Evolutionary conservation across 495 filamentous ascomycete genomes (phyloP).

Genomic region (Penicillium waksmanii): DNA sequence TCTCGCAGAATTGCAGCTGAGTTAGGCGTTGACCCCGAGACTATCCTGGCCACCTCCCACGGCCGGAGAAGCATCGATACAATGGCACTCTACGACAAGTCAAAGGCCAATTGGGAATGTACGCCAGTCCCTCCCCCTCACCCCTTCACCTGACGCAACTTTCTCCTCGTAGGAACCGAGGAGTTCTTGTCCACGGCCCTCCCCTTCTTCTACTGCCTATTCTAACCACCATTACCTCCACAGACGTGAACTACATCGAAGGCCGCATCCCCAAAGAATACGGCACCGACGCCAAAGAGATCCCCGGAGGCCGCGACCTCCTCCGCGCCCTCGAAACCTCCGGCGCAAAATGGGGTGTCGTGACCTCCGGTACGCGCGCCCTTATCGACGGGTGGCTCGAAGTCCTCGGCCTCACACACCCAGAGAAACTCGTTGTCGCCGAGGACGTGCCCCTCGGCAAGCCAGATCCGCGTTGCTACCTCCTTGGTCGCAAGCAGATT

Average conservation of each 20-base stretch:
- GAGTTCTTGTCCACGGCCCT: too few relatives aligned
- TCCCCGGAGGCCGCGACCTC: constrained; percentile 68
- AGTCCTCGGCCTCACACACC: constrained; percentile 73
- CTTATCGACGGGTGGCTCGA: constrained; percentile 86
- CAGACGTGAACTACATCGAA: constrained; percentile 82
- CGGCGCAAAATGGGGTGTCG: constrained; percentile 81
- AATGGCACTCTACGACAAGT: constrained; percentile 71
- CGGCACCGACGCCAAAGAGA: constrained; percentile 78
- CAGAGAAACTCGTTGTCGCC: constrained; percentile 76
- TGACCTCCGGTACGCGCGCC: constrained; percentile 83
- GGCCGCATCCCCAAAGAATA: constrained; percentile 73
- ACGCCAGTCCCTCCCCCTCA: constrained; percentile 36
- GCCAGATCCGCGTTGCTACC: constrained; percentile 82
- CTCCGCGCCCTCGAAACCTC: constrained; percentile 60
- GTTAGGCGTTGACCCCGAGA: constrained; percentile 76
- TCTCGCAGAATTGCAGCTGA: constrained; percentile 72
- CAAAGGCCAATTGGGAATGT: constrained; percentile 92
- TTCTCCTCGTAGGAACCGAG: too few relatives aligned
- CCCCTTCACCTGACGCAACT: too few relatives aligned
- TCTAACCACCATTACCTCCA: too few relatives aligned
- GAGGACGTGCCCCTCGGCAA: constrained; percentile 88
- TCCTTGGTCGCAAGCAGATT: constrained; percentile 67
- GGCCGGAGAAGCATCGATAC: constrained; percentile 85
- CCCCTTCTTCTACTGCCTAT: too few relatives aligned
- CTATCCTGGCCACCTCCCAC: constrained; percentile 87